Evolutionary conservation across 1,139 yeast genomes (phyloP).

Genomic region (Kurtzmaniella quercitrusa): DNA sequence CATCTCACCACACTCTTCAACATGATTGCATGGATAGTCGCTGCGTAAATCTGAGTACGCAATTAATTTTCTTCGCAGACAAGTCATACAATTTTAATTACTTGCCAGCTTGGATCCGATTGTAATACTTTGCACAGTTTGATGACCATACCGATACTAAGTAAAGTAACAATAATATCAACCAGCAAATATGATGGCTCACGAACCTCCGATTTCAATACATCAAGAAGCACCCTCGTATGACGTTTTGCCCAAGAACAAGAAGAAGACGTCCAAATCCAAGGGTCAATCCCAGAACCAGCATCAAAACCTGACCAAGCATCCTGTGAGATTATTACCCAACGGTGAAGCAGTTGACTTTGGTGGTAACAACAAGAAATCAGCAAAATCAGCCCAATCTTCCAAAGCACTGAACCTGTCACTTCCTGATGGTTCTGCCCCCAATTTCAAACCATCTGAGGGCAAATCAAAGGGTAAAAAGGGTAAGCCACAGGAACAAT

Average conservation of each 20-base stretch:
- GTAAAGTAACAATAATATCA: not conserved
- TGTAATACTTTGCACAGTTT: not conserved
- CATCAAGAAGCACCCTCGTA: constrained; percentile 12
- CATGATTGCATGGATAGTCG: not conserved
- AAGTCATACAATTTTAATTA: not conserved
- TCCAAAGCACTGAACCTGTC: constrained; percentile 4
- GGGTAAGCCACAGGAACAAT: constrained; percentile 10
- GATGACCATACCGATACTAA: not conserved
- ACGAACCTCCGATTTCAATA: constrained; percentile 30
- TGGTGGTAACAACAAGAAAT: constrained; percentile 23
- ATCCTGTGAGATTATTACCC: constrained; percentile 28
- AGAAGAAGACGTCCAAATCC: not conserved
- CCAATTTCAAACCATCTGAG: constrained; percentile 20
- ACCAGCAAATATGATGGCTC: constrained; percentile 34
- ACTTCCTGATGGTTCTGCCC: constrained; percentile 14
- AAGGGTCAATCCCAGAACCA: constrained; percentile 11
- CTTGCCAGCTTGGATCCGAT: not conserved
- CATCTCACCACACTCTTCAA: not conserved
- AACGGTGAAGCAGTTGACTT: constrained; percentile 41
- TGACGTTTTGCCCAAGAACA: not conserved
- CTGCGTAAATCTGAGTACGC: not conserved
- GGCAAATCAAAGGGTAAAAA: constrained; percentile 6
- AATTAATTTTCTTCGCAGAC: not conserved
- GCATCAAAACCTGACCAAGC: constrained; percentile 3
- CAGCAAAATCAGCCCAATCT: constrained; percentile 10